Conservation (phyloP, 2,329 filamentous ascomycete species). For the Paramyrothecium roridum region DNA sequence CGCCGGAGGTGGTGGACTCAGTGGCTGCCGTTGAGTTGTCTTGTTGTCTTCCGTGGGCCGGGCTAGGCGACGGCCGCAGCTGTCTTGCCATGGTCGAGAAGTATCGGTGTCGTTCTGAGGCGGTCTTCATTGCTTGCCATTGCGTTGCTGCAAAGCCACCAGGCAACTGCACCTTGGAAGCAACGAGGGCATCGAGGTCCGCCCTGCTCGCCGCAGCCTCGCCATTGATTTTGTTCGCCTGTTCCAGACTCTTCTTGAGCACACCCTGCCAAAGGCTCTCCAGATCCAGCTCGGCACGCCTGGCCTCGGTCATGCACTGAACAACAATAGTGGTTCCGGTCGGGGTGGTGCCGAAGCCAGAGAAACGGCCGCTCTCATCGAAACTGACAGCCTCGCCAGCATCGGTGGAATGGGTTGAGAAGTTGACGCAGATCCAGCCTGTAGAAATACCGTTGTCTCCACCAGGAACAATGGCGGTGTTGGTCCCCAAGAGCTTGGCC, state of each 20-base stretch:
- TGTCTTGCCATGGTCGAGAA: slow-evolving; percentile 29
- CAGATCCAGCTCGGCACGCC: slow-evolving; percentile 49
- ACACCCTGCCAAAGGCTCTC: slow-evolving; percentile 49
- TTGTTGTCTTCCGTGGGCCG: not conserved
- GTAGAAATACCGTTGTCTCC: slow-evolving; percentile 85
- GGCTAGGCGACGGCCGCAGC: slow-evolving; percentile 8
- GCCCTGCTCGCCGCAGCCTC: slow-evolving; percentile 15
- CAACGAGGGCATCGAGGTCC: slow-evolving; percentile 26
- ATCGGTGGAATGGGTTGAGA: slow-evolving; percentile 66
- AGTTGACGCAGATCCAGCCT: slow-evolving; percentile 94
- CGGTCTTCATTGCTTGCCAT: slow-evolving; percentile 30
- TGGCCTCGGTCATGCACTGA: slow-evolving; percentile 54
- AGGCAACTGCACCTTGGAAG: slow-evolving; percentile 28
- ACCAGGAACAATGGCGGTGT: slow-evolving; percentile 60
- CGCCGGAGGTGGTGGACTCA: slow-evolving; percentile 13
- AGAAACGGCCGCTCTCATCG: slow-evolving; percentile 54
- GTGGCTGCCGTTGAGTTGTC: not conserved
- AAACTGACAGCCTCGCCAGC: slow-evolving; percentile 39
- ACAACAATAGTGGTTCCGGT: slow-evolving; percentile 52
- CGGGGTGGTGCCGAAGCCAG: slow-evolving; percentile 68
- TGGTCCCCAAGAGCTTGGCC: slow-evolving; percentile 74
- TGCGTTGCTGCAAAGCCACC: slow-evolving; percentile 21
- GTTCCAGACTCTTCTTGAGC: slow-evolving; percentile 30
- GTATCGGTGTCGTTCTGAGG: slow-evolving; percentile 27
- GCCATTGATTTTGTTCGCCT: slow-evolving; percentile 24